A percentile compares a stretch with the other conserved stretches of the same genome.
These are phyloP conservation scores for Aspergillus tamarii DNA, from an alignment of 2,329 filamentous ascomycete genomes.

Conservation along the genomic window DNA sequence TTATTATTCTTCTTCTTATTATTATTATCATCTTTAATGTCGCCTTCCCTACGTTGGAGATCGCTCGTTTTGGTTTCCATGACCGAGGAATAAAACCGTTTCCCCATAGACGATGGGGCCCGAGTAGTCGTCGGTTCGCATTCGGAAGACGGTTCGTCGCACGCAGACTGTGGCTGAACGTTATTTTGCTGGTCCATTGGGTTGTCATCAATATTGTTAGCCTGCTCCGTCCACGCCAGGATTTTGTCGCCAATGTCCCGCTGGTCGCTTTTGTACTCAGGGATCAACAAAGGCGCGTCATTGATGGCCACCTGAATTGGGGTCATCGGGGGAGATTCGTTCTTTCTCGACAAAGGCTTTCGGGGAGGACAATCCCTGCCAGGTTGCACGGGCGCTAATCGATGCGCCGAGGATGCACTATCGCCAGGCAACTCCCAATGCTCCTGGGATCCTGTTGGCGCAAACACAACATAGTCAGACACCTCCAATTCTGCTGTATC, in stretches of 20 bases:
- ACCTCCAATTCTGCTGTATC: neutral
- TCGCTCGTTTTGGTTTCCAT: neutral
- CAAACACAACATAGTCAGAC: neutral
- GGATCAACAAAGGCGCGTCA: neutral
- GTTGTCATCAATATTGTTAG: neutral
- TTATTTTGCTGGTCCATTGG: neutral
- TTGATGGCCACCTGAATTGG: conserved; percentile 6
- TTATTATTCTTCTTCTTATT: too few relatives aligned
- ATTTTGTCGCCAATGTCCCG: neutral
- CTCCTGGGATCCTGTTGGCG: neutral
- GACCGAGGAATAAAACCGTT: conserved; percentile 8
- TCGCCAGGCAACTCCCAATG: neutral
- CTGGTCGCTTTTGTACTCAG: conserved; percentile 2
- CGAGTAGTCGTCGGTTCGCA: neutral
- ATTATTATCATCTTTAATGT: neutral
- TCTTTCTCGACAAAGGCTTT: neutral
- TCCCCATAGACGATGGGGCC: neutral
- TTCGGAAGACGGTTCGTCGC: neutral
- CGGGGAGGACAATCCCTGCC: conserved; percentile 4
- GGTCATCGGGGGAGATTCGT: neutral
- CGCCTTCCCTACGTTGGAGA: neutral
- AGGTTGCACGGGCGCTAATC: neutral
- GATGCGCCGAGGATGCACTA: neutral
- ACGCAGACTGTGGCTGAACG: neutral
- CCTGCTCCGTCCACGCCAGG: conserved; percentile 1